Conservation (phyloP, 768 basidiomycete species). For the Candolleomyces efflorescens region DNA sequence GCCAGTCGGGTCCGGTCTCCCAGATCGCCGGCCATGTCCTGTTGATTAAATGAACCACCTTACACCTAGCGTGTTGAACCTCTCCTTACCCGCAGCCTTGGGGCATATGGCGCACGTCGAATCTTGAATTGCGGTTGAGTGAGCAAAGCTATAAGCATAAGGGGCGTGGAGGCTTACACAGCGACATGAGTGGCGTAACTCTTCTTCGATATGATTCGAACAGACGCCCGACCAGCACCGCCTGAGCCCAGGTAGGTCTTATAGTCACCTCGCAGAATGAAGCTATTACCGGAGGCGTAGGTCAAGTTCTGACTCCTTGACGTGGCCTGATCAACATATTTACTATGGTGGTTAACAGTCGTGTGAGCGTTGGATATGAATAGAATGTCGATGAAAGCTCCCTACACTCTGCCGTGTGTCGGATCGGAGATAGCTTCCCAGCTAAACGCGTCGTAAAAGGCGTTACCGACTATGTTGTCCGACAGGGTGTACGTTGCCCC, state of each 20-base stretch:
- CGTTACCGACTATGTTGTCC: slow-evolving; percentile 40
- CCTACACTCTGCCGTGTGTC: slow-evolving; percentile 62
- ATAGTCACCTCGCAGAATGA: slow-evolving; percentile 45
- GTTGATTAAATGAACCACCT: background rate
- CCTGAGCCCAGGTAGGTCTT: slow-evolving; percentile 40
- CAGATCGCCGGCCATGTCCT: slow-evolving; percentile 54
- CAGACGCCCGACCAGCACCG: slow-evolving; percentile 53
- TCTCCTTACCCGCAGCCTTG: slow-evolving; percentile 45
- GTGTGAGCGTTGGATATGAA: background rate
- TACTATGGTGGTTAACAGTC: slow-evolving; percentile 20
- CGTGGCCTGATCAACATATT: slow-evolving; percentile 42
- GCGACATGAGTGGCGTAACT: slow-evolving; percentile 44
- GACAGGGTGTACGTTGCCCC: slow-evolving; percentile 43
- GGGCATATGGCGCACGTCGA: slow-evolving; percentile 58
- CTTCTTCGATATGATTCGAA: slow-evolving; percentile 51
- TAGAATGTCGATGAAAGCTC: slow-evolving; percentile 3
- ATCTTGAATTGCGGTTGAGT: slow-evolving; percentile 19
- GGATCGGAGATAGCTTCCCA: slow-evolving; percentile 53
- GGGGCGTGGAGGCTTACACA: slow-evolving; percentile 32
- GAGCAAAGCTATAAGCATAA: background rate
- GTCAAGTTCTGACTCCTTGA: slow-evolving; percentile 55
- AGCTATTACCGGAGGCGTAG: slow-evolving; percentile 40
- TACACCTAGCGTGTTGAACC: slow-evolving; percentile 15
- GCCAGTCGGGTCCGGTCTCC: slow-evolving; percentile 20
- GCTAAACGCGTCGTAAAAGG: slow-evolving; percentile 48